A percentile compares a stretch with the other conserved stretches of the same genome.
phyloP scores from a whole-genome alignment of 352 stramenopile species.

The Aphanomyces cochlioides region DNA sequence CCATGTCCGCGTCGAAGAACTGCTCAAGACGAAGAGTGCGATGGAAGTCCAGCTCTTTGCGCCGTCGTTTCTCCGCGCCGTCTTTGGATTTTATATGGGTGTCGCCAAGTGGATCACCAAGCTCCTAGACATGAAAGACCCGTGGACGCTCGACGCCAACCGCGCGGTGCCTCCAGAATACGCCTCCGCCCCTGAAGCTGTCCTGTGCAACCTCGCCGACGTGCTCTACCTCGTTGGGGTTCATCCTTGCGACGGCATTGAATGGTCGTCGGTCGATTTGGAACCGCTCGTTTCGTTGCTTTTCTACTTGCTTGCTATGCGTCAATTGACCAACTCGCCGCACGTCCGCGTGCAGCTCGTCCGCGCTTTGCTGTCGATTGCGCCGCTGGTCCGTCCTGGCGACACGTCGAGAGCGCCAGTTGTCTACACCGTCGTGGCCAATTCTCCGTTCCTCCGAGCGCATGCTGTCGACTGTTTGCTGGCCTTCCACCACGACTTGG shows the following conservation, averaged over 20 bases:
- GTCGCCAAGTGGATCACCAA: slow-evolving; percentile 2
- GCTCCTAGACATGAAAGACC: background rate
- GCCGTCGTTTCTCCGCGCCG: background rate
- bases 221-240: slow-evolving; percentile 14
- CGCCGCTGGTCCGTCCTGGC: slow-evolving; percentile 44
- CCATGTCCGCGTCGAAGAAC: slow-evolving; percentile 23
- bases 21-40: slow-evolving; percentile 22
- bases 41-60: slow-evolving; percentile 28
- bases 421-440: slow-evolving; percentile 43
- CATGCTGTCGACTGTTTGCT: slow-evolving; percentile 47
- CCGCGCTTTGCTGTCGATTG: slow-evolving; percentile 52
- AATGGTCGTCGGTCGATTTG: slow-evolving; percentile 32
- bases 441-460: slow-evolving; percentile 40
- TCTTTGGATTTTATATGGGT: slow-evolving; percentile 13
- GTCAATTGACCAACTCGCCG: slow-evolving; percentile 60
- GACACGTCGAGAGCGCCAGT: slow-evolving; percentile 35
- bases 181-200: slow-evolving; percentile 4
- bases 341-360: slow-evolving; percentile 64
- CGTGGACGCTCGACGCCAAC: background rate
- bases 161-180: background rate
- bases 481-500: slow-evolving; percentile 70
- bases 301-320: slow-evolving; percentile 49
- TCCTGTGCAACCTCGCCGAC: slow-evolving; percentile 25
- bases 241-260: slow-evolving; percentile 23
- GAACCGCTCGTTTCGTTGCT: slow-evolving; percentile 64